phyloP scores from a whole-genome alignment of 2,329 filamentous ascomycete genomes.

The Westerdykella aurantiaca region DNA sequence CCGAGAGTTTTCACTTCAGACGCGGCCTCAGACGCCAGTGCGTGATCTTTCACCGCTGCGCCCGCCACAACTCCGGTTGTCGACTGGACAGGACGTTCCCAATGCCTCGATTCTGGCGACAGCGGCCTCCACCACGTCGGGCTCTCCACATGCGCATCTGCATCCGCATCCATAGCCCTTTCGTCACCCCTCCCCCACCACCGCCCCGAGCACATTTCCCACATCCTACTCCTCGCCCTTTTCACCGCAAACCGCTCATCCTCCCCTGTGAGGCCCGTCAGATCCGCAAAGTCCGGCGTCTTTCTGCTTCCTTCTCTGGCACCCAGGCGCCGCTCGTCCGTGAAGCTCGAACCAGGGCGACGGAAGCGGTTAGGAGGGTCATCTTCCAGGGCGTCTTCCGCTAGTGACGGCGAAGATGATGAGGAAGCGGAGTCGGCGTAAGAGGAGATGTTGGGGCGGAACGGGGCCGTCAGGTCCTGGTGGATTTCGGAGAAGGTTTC shows the following conservation, averaged over 20 bases:
- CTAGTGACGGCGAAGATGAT: conserved; percentile 28
- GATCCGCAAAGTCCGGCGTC: conserved; percentile 59
- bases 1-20: conserved; percentile 7
- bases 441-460: conserved; percentile 69
- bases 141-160: conserved; percentile 47
- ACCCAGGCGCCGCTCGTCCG: conserved; percentile 21
- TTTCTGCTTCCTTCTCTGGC: conserved; percentile 2
- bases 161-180: conserved; percentile 47
- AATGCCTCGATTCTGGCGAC: conserved; percentile 57
- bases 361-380: conserved; percentile 43
- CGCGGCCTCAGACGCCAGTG: no score
- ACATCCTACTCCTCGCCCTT: conserved; percentile 67
- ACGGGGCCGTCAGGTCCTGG: conserved; percentile 70
- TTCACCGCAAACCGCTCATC: conserved; percentile 80
- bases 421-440: conserved; percentile 43
- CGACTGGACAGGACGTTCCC: conserved; percentile 47
- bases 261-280: conserved; percentile 67
- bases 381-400: conserved; percentile 45
- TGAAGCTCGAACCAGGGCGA: conserved; percentile 18
- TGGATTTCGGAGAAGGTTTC: conserved; percentile 69
- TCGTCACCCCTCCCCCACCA: conserved; percentile 59
- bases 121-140: conserved; percentile 65
- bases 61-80: neutral
- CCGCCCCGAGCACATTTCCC: conserved; percentile 69
- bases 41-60: neutral